Conservation (phyloP, 441 rosid genomes). For the Rhodomyrtus psidioides region DNA sequence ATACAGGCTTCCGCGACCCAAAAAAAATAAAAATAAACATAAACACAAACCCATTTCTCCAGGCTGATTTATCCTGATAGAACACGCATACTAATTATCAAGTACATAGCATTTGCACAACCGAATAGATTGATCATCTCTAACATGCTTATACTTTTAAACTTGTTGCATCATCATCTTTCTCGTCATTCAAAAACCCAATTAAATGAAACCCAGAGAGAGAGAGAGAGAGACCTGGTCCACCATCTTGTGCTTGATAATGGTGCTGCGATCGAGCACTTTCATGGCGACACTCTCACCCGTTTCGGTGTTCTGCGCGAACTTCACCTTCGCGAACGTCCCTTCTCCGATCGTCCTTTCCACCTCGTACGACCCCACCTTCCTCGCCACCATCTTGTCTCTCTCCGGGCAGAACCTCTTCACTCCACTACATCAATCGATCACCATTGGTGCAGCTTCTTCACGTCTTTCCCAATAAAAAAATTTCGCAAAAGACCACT, state of each 20-base stretch:
- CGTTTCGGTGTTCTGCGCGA: no score
- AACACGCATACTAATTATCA: background rate
- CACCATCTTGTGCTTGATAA: no score
- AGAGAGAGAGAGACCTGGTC: no score
- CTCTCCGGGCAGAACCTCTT: background rate
- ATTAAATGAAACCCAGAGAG: no score
- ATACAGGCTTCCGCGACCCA: background rate
- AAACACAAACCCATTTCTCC: background rate
- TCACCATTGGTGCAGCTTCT: background rate
- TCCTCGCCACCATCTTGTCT: constrained; percentile 66
- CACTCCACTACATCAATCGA: background rate
- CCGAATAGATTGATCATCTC: background rate
- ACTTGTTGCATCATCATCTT: no score
- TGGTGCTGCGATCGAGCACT: no score
- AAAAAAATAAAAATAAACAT: background rate
- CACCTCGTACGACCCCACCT: constrained; percentile 88
- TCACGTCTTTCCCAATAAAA: background rate
- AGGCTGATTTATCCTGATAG: background rate
- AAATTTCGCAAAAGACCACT: background rate
- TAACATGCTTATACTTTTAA: background rate
- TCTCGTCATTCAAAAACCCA: no score
- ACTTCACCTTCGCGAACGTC: no score
- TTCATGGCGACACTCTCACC: no score
- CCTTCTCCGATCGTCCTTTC: constrained; percentile 98
- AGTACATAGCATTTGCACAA: background rate